Conservation (phyloP, 164 flowering plant species). For the Vitis amurensis region DNA sequence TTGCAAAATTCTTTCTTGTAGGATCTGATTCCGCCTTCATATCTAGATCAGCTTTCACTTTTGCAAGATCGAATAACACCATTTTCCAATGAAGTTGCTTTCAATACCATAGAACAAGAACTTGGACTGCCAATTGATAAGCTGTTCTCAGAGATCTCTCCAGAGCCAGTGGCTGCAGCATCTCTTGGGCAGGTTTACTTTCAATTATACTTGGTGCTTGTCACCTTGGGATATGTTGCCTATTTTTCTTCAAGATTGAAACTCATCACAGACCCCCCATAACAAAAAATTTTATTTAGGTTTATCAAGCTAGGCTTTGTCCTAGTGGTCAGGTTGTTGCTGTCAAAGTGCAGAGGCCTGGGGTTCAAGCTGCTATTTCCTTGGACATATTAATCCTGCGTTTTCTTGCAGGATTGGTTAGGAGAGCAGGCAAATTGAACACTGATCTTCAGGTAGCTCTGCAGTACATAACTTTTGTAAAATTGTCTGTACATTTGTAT, state of each 20-base stretch:
- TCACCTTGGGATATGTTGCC: background rate
- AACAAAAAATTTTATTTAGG: constrained; percentile 32
- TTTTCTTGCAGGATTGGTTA: constrained; percentile 62
- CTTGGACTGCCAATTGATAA: constrained; percentile 69
- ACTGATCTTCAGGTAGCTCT: constrained; percentile 87
- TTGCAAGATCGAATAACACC: constrained; percentile 95
- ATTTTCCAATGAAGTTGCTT: constrained; percentile 80
- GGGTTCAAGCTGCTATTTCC: constrained; percentile 93
- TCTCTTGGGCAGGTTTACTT: constrained; percentile 90
- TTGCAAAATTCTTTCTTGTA: constrained; percentile 22
- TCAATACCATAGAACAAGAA: constrained; percentile 76
- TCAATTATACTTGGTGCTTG: constrained; percentile 4
- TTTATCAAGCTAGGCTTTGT: constrained; percentile 87
- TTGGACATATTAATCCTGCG: constrained; percentile 85
- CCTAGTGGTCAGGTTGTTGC: constrained; percentile 75
- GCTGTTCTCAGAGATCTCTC: constrained; percentile 84
- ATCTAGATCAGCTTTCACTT: constrained; percentile 82
- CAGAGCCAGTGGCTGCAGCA: constrained; percentile 94
- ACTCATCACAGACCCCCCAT: background rate
- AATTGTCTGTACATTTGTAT: background rate
- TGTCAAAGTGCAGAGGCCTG: constrained; percentile 97
- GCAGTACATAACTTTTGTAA: background rate
- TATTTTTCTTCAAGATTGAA: background rate
- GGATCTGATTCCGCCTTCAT: constrained; percentile 94
- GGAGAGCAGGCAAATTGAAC: constrained; percentile 68